These are phyloP conservation scores for Holtermanniella nyarrowii DNA, from an alignment of 768 basidiomycete genomes.

Conservation along the genomic window DNA sequence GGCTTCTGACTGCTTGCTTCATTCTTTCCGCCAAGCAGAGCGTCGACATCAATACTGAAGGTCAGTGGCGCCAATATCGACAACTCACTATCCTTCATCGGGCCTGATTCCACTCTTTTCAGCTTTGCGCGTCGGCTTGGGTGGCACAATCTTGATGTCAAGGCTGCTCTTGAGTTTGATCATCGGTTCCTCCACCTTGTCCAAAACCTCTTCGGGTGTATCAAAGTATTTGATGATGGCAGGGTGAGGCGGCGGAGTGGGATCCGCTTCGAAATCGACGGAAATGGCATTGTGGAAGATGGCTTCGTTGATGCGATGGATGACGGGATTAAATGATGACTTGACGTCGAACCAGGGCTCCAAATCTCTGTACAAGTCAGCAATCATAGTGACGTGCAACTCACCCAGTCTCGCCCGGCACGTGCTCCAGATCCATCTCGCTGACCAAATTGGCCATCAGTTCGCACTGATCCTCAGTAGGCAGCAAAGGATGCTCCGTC, in stretches of 20 bases:
- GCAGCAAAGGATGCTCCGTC: constrained; percentile 50
- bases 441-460: constrained; percentile 82
- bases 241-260: constrained; percentile 75
- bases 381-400: neutral
- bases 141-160: constrained; percentile 75
- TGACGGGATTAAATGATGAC: constrained; percentile 73
- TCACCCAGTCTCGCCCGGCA: constrained; percentile 51
- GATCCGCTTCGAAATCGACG: constrained; percentile 59
- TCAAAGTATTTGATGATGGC: constrained; percentile 75
- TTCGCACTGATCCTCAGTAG: constrained; percentile 35
- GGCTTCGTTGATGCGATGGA: constrained; percentile 87
- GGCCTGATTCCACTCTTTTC: constrained; percentile 41
- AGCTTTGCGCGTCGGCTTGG: constrained; percentile 28
- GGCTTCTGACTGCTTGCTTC: constrained; percentile 6
- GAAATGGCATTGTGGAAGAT: constrained; percentile 78
- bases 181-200: constrained; percentile 50
- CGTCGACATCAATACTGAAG: neutral
- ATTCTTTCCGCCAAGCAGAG: constrained; percentile 1
- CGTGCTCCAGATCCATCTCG: constrained; percentile 77
- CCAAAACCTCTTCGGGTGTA: constrained; percentile 59
- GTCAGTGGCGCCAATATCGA: neutral
- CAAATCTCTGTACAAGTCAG: constrained; percentile 27
- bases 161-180: constrained; percentile 57
- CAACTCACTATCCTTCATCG: constrained; percentile 39
- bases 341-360: constrained; percentile 66